A percentile compares a stretch with the other conserved stretches of the same genome.
Conservation (phyloP, 2,329 filamentous ascomycete species). For the Neofusicoccum sp. region DNA sequence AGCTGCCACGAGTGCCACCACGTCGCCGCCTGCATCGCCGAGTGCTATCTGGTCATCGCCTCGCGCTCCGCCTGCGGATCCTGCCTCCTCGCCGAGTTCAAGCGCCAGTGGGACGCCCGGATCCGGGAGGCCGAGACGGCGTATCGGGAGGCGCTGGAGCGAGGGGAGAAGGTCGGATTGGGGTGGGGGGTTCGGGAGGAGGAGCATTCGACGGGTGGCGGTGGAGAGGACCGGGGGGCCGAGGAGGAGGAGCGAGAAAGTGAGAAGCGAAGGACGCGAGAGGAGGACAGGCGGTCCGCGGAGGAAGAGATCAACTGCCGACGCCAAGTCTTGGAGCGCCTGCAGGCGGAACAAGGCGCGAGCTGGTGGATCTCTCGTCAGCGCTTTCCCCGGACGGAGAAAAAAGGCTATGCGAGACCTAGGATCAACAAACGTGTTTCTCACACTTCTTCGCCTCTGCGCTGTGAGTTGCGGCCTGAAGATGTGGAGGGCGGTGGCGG, state of each 20-base stretch:
- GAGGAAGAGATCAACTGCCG: neutral
- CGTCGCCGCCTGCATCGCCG: conserved; percentile 32
- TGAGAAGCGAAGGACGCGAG: neutral
- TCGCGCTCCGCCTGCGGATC: conserved; percentile 27
- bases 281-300: neutral
- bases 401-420: neutral
- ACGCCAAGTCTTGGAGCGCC: neutral
- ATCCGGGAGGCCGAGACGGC: conserved; percentile 6
- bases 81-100: conserved; percentile 26
- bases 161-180: conserved; percentile 26
- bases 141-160: conserved; percentile 16
- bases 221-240: neutral
- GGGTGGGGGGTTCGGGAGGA: neutral
- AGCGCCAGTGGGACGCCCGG: conserved; percentile 25
- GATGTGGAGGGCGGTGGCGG: conserved; percentile 23
- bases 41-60: conserved; percentile 29
- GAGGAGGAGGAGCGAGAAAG: neutral
- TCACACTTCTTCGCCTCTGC: conserved; percentile 26
- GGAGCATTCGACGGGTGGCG: neutral
- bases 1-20: neutral
- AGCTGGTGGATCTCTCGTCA: neutral
- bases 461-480: conserved; percentile 27
- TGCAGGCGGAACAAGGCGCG: neutral
- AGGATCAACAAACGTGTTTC: conserved; percentile 14
- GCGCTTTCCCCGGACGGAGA: neutral